Conservation (phyloP, 768 basidiomycete genomes). For the Pholiota conissans region DNA sequence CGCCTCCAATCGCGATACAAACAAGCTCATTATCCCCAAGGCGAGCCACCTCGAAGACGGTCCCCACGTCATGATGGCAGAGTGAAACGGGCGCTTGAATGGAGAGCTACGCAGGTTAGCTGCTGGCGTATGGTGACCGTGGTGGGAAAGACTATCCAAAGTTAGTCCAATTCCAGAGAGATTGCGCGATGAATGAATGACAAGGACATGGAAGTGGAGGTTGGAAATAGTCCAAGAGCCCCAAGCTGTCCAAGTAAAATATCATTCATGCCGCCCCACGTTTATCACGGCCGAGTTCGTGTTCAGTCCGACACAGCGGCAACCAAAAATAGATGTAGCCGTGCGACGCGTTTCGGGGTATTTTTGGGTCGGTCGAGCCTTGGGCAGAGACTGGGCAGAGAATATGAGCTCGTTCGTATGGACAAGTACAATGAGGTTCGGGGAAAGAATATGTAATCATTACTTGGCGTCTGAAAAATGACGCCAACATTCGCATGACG, state of each 20-base stretch:
- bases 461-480: too few relatives aligned
- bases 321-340: not conserved
- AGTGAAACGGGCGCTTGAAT: not conserved
- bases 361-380: too few relatives aligned
- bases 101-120: not conserved
- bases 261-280: not conserved
- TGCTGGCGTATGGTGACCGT: not conserved
- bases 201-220: not conserved
- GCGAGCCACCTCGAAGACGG: not conserved
- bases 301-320: not conserved
- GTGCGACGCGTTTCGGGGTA: too few relatives aligned
- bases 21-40: not conserved
- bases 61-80: not conserved
- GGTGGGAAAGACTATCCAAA: not conserved
- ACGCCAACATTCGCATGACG: too few relatives aligned
- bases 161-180: not conserved
- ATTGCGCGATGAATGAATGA: not conserved
- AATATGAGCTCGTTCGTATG: too few relatives aligned
- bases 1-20: constrained; percentile 9
- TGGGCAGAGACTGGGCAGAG: too few relatives aligned
- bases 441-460: too few relatives aligned
- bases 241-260: not conserved
- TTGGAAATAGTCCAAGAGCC: not conserved
- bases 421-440: too few relatives aligned
- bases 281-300: not conserved